Evolutionary conservation across 2,329 filamentous ascomycete genomes (phyloP), one percentile per base, ranked within the genome.

Genomic region (Diaporthe eres): DNA sequence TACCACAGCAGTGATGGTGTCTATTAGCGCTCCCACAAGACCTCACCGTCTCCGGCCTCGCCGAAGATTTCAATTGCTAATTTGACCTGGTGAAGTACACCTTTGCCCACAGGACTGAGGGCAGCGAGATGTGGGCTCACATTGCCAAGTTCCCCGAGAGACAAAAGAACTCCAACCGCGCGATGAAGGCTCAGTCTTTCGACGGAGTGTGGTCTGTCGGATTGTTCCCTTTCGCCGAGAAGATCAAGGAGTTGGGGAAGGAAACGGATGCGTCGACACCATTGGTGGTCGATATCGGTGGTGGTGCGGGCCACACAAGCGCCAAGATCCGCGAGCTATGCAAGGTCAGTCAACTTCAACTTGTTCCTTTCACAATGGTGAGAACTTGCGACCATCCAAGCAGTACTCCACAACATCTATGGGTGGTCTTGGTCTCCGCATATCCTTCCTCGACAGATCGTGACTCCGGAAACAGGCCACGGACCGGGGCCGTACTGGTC

Each of bases 161-260:
- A 19, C 71, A 73, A 31, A 63, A 61, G 13, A 65, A 55, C 10
- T 73, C 57, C 4, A 73, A 73, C 2, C 57, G 17, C 22, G 71
- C 71, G 17, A 73, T 73, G 58, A 73, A 73, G 71, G 58, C 58
- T 25, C 71, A 73, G 19, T 53, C 57, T 1, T 73, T 65, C 6
- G 58, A 73, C 10, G 71, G 71, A 4, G 57, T 55, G 17, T 73
- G 71, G 71, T 61, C 71, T 3, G 71, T 73, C 6, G 71, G 71
- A 22, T n/a, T 73, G 58, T 73, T 63, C 31, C 71, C 71, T 13
- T 73, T 73, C 25, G 44, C 58, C 12, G 71, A 73, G 58, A 73
- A 53, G 47, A 42, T 65, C 31, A 53, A 68, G n/a, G 57, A 19
- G 34, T 1, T 28, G 15, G 47, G 19, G 0, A 28, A 34, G 47